phyloP scores from a whole-genome alignment of 345 rosid species.

The Eutrema japonicum region DNA sequence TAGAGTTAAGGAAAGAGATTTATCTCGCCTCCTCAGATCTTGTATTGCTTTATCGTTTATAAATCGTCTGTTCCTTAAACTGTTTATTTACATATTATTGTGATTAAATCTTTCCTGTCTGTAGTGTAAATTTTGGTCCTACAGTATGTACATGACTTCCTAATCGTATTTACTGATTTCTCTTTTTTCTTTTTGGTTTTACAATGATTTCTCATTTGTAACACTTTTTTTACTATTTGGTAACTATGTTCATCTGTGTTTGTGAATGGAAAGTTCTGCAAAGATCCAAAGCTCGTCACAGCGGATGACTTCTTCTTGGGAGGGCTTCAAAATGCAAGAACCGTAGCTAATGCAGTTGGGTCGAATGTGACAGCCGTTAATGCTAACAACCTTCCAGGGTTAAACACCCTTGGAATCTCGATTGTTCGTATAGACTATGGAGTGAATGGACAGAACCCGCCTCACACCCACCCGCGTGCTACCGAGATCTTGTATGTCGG shows the following conservation, averaged over 20 bases:
- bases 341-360: not conserved
- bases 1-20: no score
- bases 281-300: slow-evolving; percentile 19
- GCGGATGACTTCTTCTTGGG: slow-evolving; percentile 32
- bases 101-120: no score
- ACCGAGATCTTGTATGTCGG: slow-evolving; percentile 33
- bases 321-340: slow-evolving; percentile 3
- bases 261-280: slow-evolving; percentile 38
- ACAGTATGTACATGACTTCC: slow-evolving; percentile 1
- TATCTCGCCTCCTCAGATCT: no score
- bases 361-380: slow-evolving; percentile 12
- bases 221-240: not conserved
- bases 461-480: slow-evolving; percentile 45
- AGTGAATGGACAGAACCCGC: slow-evolving; percentile 21
- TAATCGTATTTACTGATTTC: not conserved
- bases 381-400: slow-evolving; percentile 19
- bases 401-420: slow-evolving; percentile 44
- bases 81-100: no score
- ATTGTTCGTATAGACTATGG: slow-evolving; percentile 26
- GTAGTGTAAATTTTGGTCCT: no score
- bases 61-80: no score
- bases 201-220: not conserved
- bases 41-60: no score
- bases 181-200: not conserved
- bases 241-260: slow-evolving; percentile 10